Evolutionary conservation across 371 early-diverging fungal genomes (phyloP).

Genomic region (Blakeslea trispora): DNA sequence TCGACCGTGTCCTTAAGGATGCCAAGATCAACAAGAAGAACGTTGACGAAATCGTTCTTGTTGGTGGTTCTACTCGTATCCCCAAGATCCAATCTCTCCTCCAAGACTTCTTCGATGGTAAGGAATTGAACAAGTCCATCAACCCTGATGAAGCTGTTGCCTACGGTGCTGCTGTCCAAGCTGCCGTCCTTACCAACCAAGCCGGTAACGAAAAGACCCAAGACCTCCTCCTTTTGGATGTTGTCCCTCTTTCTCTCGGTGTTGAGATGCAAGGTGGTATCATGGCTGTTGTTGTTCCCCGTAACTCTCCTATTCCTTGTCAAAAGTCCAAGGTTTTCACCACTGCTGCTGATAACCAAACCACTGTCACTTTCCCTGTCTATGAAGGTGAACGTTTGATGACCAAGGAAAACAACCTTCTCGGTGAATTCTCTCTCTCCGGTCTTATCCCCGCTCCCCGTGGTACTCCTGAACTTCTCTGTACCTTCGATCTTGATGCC

Average conservation of each 20-base stretch:
- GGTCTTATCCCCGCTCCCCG: conserved; percentile 89
- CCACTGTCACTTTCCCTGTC: conserved; percentile 84
- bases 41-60: conserved; percentile 96
- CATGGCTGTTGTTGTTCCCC: conserved; percentile 69
- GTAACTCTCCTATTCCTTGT: conserved; percentile 87
- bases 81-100: conserved; percentile 99
- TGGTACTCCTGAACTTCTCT: conserved; percentile 89
- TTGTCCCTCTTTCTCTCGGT: conserved; percentile 83
- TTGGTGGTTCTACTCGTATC: conserved; percentile 99
- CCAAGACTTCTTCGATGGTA: conserved; percentile 90
- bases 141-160: conserved; percentile 97
- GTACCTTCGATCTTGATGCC: conserved; percentile 92
- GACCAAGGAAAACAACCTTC: conserved; percentile 86
- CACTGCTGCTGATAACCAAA: conserved; percentile 90
- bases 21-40: conserved; percentile 89
- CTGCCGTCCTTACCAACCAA: conserved; percentile 80
- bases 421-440: conserved; percentile 85
- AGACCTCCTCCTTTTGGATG: conserved; percentile 78
- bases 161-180: conserved; percentile 95
- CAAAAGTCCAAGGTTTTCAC: conserved; percentile 86
- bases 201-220: conserved; percentile 66
- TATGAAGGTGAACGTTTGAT: conserved; percentile 87
- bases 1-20: conserved; percentile 85
- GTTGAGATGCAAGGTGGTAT: conserved; percentile 89
- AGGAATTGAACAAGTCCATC: conserved; percentile 83